Percentiles rank a stretch among this genome's conserved stretches.
phyloP scores from a whole-genome alignment of 2,329 filamentous ascomycete species.

The Sporothrix globosa region DNA sequence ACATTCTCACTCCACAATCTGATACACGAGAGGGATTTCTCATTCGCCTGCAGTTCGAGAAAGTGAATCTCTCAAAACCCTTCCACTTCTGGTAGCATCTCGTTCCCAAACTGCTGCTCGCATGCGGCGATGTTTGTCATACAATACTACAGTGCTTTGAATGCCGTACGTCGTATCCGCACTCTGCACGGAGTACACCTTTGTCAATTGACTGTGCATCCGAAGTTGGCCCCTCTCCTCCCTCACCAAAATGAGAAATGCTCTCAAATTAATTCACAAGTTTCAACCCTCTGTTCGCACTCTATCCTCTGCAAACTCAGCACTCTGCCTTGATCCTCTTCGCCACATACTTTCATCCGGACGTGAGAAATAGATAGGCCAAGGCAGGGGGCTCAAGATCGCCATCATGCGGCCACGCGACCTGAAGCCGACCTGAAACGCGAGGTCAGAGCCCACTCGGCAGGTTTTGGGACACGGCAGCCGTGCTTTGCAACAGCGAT shows the following conservation, averaged over 20 bases:
- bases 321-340: not conserved
- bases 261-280: not conserved
- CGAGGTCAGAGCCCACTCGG: conserved; percentile 29
- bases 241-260: not conserved
- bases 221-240: no score
- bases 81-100: not conserved
- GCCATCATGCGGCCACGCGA: conserved; percentile 29
- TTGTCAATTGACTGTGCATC: not conserved
- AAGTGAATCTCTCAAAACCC: not conserved
- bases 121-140: not conserved
- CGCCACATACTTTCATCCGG: not conserved
- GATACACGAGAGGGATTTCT: conserved; percentile 15
- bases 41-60: not conserved
- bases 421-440: conserved; percentile 43
- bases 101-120: not conserved
- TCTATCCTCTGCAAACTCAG: not conserved
- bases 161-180: not conserved
- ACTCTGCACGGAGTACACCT: not conserved
- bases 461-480: not conserved
- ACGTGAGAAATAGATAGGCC: conserved; percentile 2
- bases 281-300: not conserved
- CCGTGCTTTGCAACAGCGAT: conserved; percentile 12
- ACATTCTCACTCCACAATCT: conserved; percentile 20
- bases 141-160: not conserved
- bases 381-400: conserved; percentile 23